Evolutionary conservation across 2,329 filamentous ascomycete genomes (phyloP).

Genomic region (Colletotrichum orchidophilum): DNA sequence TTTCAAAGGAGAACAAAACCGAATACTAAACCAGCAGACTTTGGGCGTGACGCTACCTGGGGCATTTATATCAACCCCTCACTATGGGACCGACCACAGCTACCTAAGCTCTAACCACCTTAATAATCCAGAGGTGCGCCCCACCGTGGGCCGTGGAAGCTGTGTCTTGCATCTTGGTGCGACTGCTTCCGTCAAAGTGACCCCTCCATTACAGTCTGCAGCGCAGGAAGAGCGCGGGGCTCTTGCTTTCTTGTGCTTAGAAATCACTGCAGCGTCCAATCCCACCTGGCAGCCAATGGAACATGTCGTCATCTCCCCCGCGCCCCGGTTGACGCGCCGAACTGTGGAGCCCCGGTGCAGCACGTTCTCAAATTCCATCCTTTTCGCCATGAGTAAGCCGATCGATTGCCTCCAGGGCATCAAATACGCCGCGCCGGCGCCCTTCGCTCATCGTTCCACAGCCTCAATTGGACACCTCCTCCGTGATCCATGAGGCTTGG

Average conservation of each 20-base stretch:
- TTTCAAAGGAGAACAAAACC: not conserved
- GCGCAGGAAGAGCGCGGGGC: not conserved
- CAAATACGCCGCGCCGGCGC: not conserved
- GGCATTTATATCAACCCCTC: conserved; percentile 16
- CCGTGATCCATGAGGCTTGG: too few species aligned
- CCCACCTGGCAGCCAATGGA: too few species aligned
- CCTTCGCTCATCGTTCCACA: not conserved
- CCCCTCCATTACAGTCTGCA: conserved; percentile 5
- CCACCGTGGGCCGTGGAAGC: conserved; percentile 5
- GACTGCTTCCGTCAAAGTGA: conserved; percentile 26
- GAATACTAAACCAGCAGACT: conserved; percentile 15
- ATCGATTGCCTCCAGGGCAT: not conserved
- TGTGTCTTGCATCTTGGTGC: not conserved
- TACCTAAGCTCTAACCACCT: not conserved
- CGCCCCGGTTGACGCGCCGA: not conserved
- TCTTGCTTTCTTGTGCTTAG: conserved; percentile 16
- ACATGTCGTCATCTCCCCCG: conserved; percentile 5
- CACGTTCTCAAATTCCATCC: not conserved
- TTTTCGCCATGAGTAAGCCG: not conserved
- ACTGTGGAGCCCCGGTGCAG: not conserved
- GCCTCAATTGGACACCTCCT: not conserved
- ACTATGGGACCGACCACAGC: not conserved
- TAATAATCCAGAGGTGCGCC: conserved; percentile 16
- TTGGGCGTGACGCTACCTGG: not conserved
- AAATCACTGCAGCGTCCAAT: conserved; percentile 13